Evolutionary conservation across 495 filamentous ascomycete species (phyloP), one percentile per base, ranked within the genome.

Genomic region (Cercophora sp.): DNA sequence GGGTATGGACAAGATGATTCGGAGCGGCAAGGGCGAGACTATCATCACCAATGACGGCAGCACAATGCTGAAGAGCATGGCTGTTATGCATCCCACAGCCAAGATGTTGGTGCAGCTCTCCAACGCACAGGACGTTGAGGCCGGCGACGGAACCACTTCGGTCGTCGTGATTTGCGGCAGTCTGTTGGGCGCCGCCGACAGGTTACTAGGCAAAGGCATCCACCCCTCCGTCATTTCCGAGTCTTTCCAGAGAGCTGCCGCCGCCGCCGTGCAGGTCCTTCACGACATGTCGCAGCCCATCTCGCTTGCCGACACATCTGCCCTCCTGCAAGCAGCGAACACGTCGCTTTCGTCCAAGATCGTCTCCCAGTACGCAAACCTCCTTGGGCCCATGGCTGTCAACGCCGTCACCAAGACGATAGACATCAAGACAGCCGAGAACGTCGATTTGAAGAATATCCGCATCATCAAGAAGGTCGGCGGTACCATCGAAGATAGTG

Each of bases 31-130:
- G 67, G 94, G 94, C 70, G 85, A 94, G 68, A 96, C 93, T 39
- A 92, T 97, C 63, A 98, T 98, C 71, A 96, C 92, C 59, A 98
- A 98, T 75, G 93, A 98, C 72, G 93, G 93, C 69, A 95, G 93
- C 74, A 98, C 93, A 31, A 97, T 97, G 89, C 74, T 98, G 64
- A 93, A 86, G 71, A 88, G 91, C 78, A 97, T 98, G 93, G 87
- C 88, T 59, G 94, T 98, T 45, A 88, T 97, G 89, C 93, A 98
- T 69, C 93, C 93, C 31, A 91, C 93, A 50, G 93, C 93, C 35
- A 93, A 94, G 76, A 98, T 98, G 93, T 84, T 98, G 48, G 93
- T 98, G 58, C 91, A 98, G 66, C 81, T 98, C 44, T 92, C 90
- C 61, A 88, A 92, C 56, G 93, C 93, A 57, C 93, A 98, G 70